phyloP scores from a whole-genome alignment of 305 asterid species.

The Nicotiana rustica region DNA sequence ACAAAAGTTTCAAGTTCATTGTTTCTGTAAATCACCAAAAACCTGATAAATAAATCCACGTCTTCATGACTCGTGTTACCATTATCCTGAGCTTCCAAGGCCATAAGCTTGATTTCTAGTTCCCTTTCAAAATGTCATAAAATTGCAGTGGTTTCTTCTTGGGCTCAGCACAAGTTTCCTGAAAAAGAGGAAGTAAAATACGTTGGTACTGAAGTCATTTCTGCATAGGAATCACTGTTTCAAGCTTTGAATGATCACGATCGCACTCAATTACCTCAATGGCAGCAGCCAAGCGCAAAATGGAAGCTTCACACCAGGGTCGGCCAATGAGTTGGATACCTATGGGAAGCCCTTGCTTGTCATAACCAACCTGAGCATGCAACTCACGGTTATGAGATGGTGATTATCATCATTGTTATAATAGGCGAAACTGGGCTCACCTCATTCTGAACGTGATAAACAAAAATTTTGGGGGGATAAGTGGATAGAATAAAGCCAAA shows the following conservation, averaged over 20 bases:
- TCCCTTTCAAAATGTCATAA: slow-evolving; percentile 74
- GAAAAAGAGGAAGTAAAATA: slow-evolving; percentile 38
- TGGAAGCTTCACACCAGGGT: slow-evolving; percentile 97
- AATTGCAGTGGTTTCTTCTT: slow-evolving; percentile 83
- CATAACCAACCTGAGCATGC: slow-evolving; percentile 80
- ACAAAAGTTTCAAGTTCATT: neutral
- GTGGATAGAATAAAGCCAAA: neutral
- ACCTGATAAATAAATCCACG: neutral
- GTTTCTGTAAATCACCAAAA: slow-evolving; percentile 25
- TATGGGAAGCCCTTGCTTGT: slow-evolving; percentile 94
- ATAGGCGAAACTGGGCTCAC: neutral
- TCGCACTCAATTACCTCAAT: slow-evolving; percentile 62
- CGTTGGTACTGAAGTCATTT: slow-evolving; percentile 1
- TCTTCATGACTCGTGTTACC: neutral
- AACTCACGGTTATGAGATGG: slow-evolving; percentile 5
- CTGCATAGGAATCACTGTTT: neutral
- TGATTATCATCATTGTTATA: slow-evolving; percentile 7
- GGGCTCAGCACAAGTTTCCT: slow-evolving; percentile 70
- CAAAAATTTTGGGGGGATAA: neutral
- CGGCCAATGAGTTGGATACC: slow-evolving; percentile 95
- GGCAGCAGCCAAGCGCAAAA: slow-evolving; percentile 87
- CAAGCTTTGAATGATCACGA: neutral
- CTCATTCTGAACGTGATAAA: slow-evolving; percentile 1
- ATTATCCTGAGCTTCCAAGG: neutral
- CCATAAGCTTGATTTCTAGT: slow-evolving; percentile 35